Conservation (phyloP, 139 green algal species). For the Chlamydomonas incerta region DNA sequence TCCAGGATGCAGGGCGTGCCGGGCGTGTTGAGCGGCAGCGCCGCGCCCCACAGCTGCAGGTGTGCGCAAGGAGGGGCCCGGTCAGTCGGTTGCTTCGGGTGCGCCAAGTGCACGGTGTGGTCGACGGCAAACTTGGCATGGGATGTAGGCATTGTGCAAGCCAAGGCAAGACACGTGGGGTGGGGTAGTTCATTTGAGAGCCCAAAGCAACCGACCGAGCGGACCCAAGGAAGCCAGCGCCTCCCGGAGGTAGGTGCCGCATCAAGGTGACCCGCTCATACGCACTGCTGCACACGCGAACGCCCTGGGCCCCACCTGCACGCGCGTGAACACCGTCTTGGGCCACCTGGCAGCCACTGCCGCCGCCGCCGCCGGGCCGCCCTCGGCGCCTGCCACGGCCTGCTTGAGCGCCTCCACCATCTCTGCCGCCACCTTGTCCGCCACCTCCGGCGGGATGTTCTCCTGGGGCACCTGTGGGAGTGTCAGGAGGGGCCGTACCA, state of each 20-base stretch:
- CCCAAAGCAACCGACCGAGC: too few relatives aligned
- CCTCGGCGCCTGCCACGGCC: not conserved
- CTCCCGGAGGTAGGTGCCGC: too few relatives aligned
- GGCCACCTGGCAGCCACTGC: not conserved
- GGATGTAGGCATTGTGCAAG: too few relatives aligned
- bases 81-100: too few relatives aligned
- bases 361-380: not conserved
- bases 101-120: too few relatives aligned
- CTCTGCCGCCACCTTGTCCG: slow-evolving; percentile 58
- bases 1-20: slow-evolving; percentile 76
- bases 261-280: too few relatives aligned
- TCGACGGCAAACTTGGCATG: too few relatives aligned
- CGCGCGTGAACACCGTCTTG: slow-evolving; percentile 29
- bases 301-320: slow-evolving; percentile 21
- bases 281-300: too few relatives aligned
- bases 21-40: slow-evolving; percentile 78
- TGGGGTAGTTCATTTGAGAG: too few relatives aligned
- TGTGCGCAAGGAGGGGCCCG: too few relatives aligned
- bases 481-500: not conserved
- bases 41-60: slow-evolving; percentile 78
- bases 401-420: slow-evolving; percentile 61
- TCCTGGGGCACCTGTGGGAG: slow-evolving; percentile 77
- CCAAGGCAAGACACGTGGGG: too few relatives aligned
- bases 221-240: too few relatives aligned
- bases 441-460: slow-evolving; percentile 65